Evolutionary conservation across 306 rosid genomes (phyloP), one percentile per base, ranked within the genome.

Genomic region (Pyrus bretschneideri): DNA sequence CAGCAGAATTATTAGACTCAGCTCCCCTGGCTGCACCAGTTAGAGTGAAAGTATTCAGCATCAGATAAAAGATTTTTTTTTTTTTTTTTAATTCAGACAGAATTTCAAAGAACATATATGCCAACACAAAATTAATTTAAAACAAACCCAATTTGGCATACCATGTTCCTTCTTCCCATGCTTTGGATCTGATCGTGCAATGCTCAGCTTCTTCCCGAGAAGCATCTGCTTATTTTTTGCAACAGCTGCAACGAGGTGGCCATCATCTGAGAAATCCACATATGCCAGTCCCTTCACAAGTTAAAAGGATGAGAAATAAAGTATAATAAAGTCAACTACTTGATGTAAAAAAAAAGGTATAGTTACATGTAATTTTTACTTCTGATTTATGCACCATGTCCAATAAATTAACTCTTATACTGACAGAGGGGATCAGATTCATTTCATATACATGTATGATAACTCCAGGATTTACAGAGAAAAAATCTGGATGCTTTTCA

Each of bases 211-310:
- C 88, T 88, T 95, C 80, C 97, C 97, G 27, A 84, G 89, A 74
- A 92, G 83, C 66, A 13, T 71, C 71, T 86, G 83, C 81, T 55
- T 90, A 78, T 83, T 92, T 85, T 92, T 95, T 60, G 86, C 95
- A 70, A 95, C 58, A n/a, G 97, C 99, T 67, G 92, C 89, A 54
- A 83, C 82, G 57, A 95, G 96, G 81, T 89, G 97, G 67, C 82
- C 87, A 71, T 89, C 91, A 71, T 89, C 93, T 58, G 80, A 76
- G 82, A 95, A 95, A 84, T 92, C 99, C 84, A 90, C 96, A 22
- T 92, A 95, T 7, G 97, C 97, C 76, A 95, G 91, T 59, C 99
- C 97, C 98, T 94, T 70, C 86, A 83, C 54, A 58, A 54, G 55
- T 40, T 73, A 6, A 15, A 15, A 40, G n/a, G 30, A 57, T 22